Conservation (phyloP, 257 asterid species). For the Cinchona pubescens region DNA sequence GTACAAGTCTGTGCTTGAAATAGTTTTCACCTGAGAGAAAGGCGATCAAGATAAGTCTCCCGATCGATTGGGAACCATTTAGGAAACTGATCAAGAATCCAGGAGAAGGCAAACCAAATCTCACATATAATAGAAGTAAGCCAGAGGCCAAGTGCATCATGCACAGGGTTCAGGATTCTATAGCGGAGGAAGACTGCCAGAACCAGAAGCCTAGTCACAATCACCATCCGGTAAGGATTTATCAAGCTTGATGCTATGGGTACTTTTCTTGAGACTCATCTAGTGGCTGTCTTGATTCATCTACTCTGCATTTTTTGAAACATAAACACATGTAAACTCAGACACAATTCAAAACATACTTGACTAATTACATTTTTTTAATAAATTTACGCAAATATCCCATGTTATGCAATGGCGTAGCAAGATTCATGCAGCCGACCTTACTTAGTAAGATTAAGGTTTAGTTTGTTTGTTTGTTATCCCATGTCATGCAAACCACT, state of each 20-base stretch:
- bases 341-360: background rate
- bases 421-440: too few species aligned
- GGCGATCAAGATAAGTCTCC: conserved; percentile 94
- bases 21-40: conserved; percentile 64
- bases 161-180: conserved; percentile 84
- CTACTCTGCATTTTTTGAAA: conserved; percentile 55
- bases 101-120: conserved; percentile 94
- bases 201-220: conserved; percentile 74
- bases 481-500: background rate
- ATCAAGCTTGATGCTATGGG: conserved; percentile 92
- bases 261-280: conserved; percentile 88
- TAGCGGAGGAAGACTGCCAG: conserved; percentile 84
- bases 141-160: conserved; percentile 94
- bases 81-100: conserved; percentile 99
- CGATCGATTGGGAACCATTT: conserved; percentile 94
- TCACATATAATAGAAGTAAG: conserved; percentile 92
- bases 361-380: background rate
- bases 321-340: background rate
- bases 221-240: conserved; percentile 94
- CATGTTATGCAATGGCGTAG: too few species aligned
- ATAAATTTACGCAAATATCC: background rate
- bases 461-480: too few species aligned
- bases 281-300: conserved; percentile 94
- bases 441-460: too few species aligned
- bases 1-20: background rate